A percentile compares a stretch with the other conserved stretches of the same genome.
phyloP scores from a whole-genome alignment of 2,329 filamentous ascomycete genomes.

The Leptographium procerum region DNA sequence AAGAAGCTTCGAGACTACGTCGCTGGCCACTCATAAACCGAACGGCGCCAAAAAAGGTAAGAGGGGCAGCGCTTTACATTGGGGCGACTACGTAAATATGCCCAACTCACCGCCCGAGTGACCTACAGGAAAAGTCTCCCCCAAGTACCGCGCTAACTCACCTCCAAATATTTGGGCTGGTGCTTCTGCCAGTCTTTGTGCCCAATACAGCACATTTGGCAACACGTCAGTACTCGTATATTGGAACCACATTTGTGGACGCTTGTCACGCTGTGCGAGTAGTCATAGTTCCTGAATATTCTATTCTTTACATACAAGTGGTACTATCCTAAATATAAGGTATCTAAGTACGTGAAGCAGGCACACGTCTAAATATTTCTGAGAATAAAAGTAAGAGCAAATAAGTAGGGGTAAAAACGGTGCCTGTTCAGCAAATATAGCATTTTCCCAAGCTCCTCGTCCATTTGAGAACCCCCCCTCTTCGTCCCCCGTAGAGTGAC shows the following conservation, averaged over 20 bases:
- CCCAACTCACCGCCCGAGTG: conserved; percentile 8
- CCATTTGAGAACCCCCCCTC: too few species aligned
- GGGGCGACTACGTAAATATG: not conserved
- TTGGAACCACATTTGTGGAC: not conserved
- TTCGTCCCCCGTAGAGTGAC: too few species aligned
- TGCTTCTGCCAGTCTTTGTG: not conserved
- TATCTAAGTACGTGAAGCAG: too few species aligned
- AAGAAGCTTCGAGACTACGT: conserved; percentile 5
- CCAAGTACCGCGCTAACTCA: not conserved
- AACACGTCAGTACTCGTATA: not conserved
- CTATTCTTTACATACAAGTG: too few species aligned
- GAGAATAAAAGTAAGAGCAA: too few species aligned
- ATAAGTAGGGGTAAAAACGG: too few species aligned
- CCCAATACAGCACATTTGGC: not conserved
- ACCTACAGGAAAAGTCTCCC: not conserved
- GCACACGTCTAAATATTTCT: too few species aligned
- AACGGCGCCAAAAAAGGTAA: not conserved
- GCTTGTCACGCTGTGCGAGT: not conserved
- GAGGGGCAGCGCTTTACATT: not conserved
- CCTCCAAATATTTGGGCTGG: not conserved
- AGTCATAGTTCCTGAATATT: too few species aligned
- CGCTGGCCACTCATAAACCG: not conserved
- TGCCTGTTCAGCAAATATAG: too few species aligned
- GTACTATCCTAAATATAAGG: too few species aligned
- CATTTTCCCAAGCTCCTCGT: too few species aligned